Base-by-base conservation (phyloP, 78 protist species). In the Speleostelium caveatum region DNA sequence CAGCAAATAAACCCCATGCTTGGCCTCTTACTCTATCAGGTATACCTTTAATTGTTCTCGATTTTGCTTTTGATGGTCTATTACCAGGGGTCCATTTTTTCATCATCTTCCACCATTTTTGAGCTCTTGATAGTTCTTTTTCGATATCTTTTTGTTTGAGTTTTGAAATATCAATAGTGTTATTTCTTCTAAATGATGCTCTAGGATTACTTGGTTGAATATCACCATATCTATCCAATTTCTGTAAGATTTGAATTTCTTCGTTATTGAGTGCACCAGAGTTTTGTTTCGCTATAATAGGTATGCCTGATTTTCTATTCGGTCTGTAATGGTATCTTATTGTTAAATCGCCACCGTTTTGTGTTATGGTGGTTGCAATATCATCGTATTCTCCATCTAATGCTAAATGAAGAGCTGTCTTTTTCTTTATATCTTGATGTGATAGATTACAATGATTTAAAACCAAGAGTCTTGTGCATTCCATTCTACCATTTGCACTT, bases 361-460 rank as follows among this genome's bases (percentile, higher is more conserved):
- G 62, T 5, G 68, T 60, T 12, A 83, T 41, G 24, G 79, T 83
- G 7, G 73, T 30, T n/a, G 91, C 68, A 2, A 83, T 83, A 41
- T 83, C 77, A 21, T 65, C 75, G 45, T 67, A 35, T 17, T 49
- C 60, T 16, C 30, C 28, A 38, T 80, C 89, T 12, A 80, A 55
- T 16, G 89, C 75, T 30, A 80, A 51, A 30, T 80, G 89, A 19
- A 80, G 58, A 42, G 89, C 89, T 28, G 89, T 80, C 30, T 80
- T 80, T 16, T 66, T 21, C 2, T 56, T n/a, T 3, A 33, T 10
- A 56, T 80, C 89, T 8, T 39, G 39, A 14, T 14, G 5, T 19
- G 28, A 53, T 0, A 80, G 56, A 41, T 80, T 56, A 28, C 35
- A 30, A 30, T 45, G 30, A 14, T 21, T 28, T 33, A 80, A 56